A percentile compares a stretch with the other conserved stretches of the same genome.
These are phyloP conservation scores for Monilinia fructicola DNA, from an alignment of 2,329 filamentous ascomycete species.

Conservation along the genomic window DNA sequence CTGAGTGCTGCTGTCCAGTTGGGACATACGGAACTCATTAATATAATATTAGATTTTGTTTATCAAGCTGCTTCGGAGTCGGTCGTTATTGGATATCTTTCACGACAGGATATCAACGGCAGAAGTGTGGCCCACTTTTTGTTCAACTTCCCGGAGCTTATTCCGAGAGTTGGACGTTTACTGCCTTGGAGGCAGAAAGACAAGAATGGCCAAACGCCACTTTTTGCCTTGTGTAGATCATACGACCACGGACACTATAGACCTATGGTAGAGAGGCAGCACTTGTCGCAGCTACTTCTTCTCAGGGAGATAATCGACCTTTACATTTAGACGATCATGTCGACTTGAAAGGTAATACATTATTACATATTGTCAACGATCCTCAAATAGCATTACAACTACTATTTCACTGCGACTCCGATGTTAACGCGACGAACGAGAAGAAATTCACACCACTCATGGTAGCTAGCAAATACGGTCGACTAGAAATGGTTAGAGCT, in stretches of 20 bases:
- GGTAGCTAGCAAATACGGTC: slow-evolving; percentile 97
- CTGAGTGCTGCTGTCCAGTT: slow-evolving; percentile 88
- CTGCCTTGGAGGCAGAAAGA: slow-evolving; percentile 89
- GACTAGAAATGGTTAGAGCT: slow-evolving; percentile 86
- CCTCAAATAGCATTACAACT: slow-evolving; percentile 72
- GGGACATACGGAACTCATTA: slow-evolving; percentile 71
- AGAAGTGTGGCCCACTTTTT: slow-evolving; percentile 93
- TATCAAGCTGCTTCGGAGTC: slow-evolving; percentile 55
- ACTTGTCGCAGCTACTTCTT: slow-evolving; percentile 67
- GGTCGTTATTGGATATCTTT: slow-evolving; percentile 66
- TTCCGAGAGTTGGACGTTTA: slow-evolving; percentile 71
- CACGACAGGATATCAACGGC: slow-evolving; percentile 77
- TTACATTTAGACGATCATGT: slow-evolving; percentile 91
- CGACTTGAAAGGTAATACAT: slow-evolving; percentile 87
- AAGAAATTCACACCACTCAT: slow-evolving; percentile 94
- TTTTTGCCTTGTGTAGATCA: slow-evolving; percentile 91
- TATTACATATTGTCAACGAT: slow-evolving; percentile 94
- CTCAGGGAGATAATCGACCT: slow-evolving; percentile 75
- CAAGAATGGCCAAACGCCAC: slow-evolving; percentile 94
- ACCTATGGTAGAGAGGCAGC: slow-evolving; percentile 81
- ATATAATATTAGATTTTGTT: slow-evolving; percentile 72
- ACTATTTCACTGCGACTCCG: slow-evolving; percentile 82
- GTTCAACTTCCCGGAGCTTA: slow-evolving; percentile 83
- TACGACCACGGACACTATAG: slow-evolving; percentile 90
- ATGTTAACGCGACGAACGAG: slow-evolving; percentile 93